Evolutionary conservation across 345 rosid genomes (phyloP).

Genomic region (Odontarrhena argentea): DNA sequence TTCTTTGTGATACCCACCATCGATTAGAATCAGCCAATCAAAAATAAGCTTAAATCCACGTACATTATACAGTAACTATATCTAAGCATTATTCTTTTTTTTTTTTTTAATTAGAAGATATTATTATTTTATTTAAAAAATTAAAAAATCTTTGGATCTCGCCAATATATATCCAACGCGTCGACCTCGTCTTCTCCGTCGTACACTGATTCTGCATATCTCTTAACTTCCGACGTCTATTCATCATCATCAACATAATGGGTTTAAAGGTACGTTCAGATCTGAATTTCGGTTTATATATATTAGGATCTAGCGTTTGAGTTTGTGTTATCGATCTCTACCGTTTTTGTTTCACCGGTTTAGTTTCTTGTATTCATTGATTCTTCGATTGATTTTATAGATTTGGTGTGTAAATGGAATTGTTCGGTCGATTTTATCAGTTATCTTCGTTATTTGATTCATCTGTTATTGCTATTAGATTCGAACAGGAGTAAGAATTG

Average conservation of each 20-base stretch:
- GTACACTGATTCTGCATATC: slow-evolving; percentile 14
- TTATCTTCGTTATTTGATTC: not conserved
- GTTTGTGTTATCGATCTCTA: not conserved
- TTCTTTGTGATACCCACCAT: slow-evolving; percentile 13
- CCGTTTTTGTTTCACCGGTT: not conserved
- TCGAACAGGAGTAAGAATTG: too few species aligned
- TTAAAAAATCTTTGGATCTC: not conserved
- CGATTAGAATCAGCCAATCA: slow-evolving; percentile 24
- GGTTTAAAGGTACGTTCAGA: slow-evolving; percentile 39
- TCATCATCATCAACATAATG: slow-evolving; percentile 32
- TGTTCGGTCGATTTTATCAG: not conserved
- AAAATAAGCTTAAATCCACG: slow-evolving; percentile 17
- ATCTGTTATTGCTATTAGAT: too few species aligned
- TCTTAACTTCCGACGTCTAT: slow-evolving; percentile 15
- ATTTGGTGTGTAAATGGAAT: not conserved
- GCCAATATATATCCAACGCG: slow-evolving; percentile 10
- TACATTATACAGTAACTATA: not conserved
- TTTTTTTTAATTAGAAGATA: not conserved
- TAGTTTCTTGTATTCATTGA: not conserved
- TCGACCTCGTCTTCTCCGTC: slow-evolving; percentile 44
- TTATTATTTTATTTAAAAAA: not conserved
- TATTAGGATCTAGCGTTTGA: slow-evolving; percentile 14
- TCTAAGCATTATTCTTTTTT: not conserved
- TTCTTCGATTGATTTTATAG: slow-evolving; percentile 3
- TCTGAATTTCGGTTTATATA: not conserved